Evolutionary conservation across 108 stramenopile genomes (phyloP).

Genomic region (Nitzschia inconspicua): DNA sequence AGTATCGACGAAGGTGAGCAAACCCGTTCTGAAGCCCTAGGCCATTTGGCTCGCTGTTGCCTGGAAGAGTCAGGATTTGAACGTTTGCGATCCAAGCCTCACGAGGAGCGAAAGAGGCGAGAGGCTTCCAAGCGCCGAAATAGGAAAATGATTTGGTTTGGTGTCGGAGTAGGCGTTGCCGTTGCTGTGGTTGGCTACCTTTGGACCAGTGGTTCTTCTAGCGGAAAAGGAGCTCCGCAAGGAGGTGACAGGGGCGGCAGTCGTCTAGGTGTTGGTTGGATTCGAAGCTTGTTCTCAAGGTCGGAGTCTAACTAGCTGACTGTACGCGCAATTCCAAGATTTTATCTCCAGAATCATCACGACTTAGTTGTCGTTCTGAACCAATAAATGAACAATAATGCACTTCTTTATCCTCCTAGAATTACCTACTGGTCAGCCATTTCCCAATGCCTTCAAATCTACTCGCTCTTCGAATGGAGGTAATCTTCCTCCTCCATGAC

Average conservation of each 20-base stretch:
- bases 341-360: no score
- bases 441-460: no score
- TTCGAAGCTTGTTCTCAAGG: constrained; percentile 6
- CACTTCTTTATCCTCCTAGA: no score
- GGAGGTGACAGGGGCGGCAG: constrained; percentile 9
- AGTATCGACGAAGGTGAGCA: constrained; percentile 30
- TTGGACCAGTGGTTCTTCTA: constrained; percentile 18
- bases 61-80: constrained; percentile 22
- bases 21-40: constrained; percentile 20
- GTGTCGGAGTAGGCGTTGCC: constrained; percentile 64
- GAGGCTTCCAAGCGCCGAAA: constrained; percentile 46
- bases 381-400: no score
- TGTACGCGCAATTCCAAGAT: no score
- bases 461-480: not conserved
- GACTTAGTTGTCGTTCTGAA: no score
- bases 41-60: constrained; percentile 54
- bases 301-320: constrained; percentile 3
- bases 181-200: constrained; percentile 56
- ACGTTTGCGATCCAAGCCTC: constrained; percentile 52
- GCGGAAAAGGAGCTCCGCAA: constrained; percentile 1
- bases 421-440: no score
- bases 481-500: constrained; percentile 11
- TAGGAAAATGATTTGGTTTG: constrained; percentile 66
- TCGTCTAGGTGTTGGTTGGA: constrained; percentile 7
- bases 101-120: constrained; percentile 54